phyloP scores from a whole-genome alignment of 768 basidiomycete species.

The Panaeolus cyanescens region DNA sequence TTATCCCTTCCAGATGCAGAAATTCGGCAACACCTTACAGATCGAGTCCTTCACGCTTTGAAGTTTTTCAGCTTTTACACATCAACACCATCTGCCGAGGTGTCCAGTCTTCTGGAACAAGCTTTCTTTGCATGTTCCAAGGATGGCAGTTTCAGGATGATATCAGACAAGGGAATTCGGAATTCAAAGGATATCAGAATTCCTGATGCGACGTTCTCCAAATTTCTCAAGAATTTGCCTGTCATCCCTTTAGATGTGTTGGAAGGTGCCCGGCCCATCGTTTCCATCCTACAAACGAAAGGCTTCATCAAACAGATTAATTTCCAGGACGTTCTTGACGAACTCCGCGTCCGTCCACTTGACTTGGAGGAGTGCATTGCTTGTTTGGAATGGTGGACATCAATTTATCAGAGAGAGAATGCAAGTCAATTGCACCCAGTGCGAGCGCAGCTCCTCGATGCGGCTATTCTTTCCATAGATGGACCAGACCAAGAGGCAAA shows the following conservation, averaged over 20 bases:
- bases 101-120: slow-evolving; percentile 68
- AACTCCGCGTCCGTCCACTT: slow-evolving; percentile 73
- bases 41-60: slow-evolving; percentile 74
- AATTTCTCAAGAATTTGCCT: slow-evolving; percentile 79
- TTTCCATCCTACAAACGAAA: slow-evolving; percentile 59
- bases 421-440: slow-evolving; percentile 40
- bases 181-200: slow-evolving; percentile 68
- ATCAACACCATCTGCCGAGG: slow-evolving; percentile 85
- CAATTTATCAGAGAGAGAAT: slow-evolving; percentile 35
- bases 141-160: slow-evolving; percentile 58
- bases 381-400: slow-evolving; percentile 88
- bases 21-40: slow-evolving; percentile 50
- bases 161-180: slow-evolving; percentile 75
- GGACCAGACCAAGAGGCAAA: slow-evolving; percentile 42
- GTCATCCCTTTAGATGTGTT: slow-evolving; percentile 66
- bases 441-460: slow-evolving; percentile 67
- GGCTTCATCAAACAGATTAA: slow-evolving; percentile 73
- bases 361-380: slow-evolving; percentile 72
- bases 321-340: slow-evolving; percentile 80
- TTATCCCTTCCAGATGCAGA: slow-evolving; percentile 37
- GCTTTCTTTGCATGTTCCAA: slow-evolving; percentile 76
- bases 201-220: slow-evolving; percentile 68
- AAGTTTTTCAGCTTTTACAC: slow-evolving; percentile 88
- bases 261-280: slow-evolving; percentile 56
- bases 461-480: slow-evolving; percentile 57